phyloP scores from a whole-genome alignment of 2,329 filamentous ascomycete genomes.

The Venturia oleaginea region DNA sequence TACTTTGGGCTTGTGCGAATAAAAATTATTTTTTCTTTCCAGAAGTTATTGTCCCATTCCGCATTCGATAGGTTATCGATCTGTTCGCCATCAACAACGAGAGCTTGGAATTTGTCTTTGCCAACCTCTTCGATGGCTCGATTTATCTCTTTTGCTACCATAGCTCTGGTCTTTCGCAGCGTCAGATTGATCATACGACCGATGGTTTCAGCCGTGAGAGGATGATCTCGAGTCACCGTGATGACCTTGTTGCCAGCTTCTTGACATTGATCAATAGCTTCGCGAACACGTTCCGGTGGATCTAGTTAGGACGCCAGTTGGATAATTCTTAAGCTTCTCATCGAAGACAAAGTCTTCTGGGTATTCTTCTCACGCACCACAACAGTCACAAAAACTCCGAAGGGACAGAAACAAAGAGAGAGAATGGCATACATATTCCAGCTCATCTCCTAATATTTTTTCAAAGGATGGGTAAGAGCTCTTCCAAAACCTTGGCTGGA shows the following conservation, averaged over 20 bases:
- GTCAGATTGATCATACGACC: constrained; percentile 36
- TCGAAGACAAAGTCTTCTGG: constrained; percentile 44
- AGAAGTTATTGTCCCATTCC: constrained; percentile 28
- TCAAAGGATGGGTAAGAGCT: too few relatives aligned
- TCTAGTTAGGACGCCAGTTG: constrained; percentile 61
- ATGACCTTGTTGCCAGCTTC: constrained; percentile 39
- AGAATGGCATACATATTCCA: too few relatives aligned
- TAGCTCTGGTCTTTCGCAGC: constrained; percentile 6
- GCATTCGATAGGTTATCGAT: constrained; percentile 36
- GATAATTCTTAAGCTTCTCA: constrained; percentile 20
- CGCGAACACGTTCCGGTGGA: constrained; percentile 70
- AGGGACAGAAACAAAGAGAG: too few relatives aligned
- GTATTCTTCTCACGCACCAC: neutral
- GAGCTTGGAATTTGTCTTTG: constrained; percentile 17
- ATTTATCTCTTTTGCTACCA: constrained; percentile 21
- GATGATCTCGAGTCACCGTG: constrained; percentile 41
- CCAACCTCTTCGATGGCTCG: constrained; percentile 24
- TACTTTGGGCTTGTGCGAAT: neutral
- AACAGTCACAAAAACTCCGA: neutral
- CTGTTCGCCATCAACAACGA: constrained; percentile 34
- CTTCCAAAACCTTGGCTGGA: too few relatives aligned
- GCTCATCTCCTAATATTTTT: too few relatives aligned
- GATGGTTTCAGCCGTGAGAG: constrained; percentile 38
- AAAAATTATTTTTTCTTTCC: constrained; percentile 13
- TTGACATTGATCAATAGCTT: constrained; percentile 36